Conservation (phyloP, 2,329 filamentous ascomycete species). For the Calycina herbarum region DNA sequence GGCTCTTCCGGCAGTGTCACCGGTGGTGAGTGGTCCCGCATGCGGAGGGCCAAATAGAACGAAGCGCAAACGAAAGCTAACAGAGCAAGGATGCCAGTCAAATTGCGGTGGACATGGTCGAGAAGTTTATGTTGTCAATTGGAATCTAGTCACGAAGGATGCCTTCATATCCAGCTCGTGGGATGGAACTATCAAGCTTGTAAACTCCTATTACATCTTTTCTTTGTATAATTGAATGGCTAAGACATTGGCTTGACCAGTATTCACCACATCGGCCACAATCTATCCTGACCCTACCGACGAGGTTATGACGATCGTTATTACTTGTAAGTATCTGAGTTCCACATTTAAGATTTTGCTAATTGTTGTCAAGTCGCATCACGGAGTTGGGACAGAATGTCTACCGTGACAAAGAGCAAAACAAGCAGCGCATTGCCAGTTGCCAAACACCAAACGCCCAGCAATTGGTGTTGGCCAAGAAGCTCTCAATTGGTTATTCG, state of each 20-base stretch:
- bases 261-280: constrained; percentile 80
- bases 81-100: constrained; percentile 45
- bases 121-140: constrained; percentile 89
- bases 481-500: constrained; percentile 49
- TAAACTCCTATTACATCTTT: constrained; percentile 38
- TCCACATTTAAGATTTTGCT: constrained; percentile 15
- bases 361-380: constrained; percentile 43
- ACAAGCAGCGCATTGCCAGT: constrained; percentile 56
- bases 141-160: constrained; percentile 89
- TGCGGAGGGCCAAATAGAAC: too few relatives aligned
- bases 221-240: background rate
- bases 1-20: constrained; percentile 40
- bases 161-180: constrained; percentile 89
- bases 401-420: constrained; percentile 54
- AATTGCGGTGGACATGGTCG: constrained; percentile 70
- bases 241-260: constrained; percentile 41
- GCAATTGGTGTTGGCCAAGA: constrained; percentile 64
- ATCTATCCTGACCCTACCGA: constrained; percentile 82
- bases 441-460: constrained; percentile 69
- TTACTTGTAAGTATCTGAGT: constrained; percentile 48
- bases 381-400: constrained; percentile 74
- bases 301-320: constrained; percentile 56
- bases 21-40: constrained; percentile 51
- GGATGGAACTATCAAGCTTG: constrained; percentile 94
- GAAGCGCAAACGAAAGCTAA: too few relatives aligned